Base-by-base conservation (phyloP, 257 asterid genomes). In the Oldenlandia corymbosa region DNA sequence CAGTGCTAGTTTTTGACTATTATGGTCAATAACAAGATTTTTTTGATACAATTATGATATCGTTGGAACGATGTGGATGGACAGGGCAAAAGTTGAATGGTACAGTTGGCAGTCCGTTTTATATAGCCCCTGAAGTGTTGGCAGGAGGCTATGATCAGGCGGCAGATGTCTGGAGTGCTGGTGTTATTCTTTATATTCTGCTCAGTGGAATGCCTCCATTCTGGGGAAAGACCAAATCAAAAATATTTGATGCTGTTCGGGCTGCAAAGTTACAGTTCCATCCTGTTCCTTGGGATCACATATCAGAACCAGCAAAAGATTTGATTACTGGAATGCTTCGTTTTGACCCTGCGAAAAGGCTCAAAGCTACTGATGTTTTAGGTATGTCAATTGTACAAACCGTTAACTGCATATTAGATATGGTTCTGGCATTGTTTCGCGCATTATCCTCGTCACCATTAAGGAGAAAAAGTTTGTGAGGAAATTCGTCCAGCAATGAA, bases 111-210 rank as follows among this genome's bases (percentile, higher is more conserved):
- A 80, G 86, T 60, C 90, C 90, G 16, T 83, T 83, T 65, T 83
- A 83, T 75, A 83, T 83, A 60, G 90, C 90, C 37, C 90, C 90
- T 2, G 90, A 80, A 71, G 89, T 83, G 34, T 65, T 83, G 52
- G 71, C 69, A 18, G 84, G 86, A 61, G 84, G 78, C 43, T 80
- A 83, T 65, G 74, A 76, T 66, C 68, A 83, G 72, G 83, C 83
- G 12, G 89, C 86, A 17, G 89, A 83, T 69, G 80, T 83, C 48
- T 83, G 89, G 89, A 83, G 89, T 65, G 86, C 86, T 23, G 89
- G 89, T 24, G 89, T 83, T 70, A 80, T 83, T 65, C 86, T 83
- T 39, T 83, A 80, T 79, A 83, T 83, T 65, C 58, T 83, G 62
- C 80, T 83, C 0, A 83, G 89, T 78, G 89, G 89, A 58, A 72